Conservation (phyloP, 2,329 filamentous ascomycete species). For the Penicillium sp. region DNA sequence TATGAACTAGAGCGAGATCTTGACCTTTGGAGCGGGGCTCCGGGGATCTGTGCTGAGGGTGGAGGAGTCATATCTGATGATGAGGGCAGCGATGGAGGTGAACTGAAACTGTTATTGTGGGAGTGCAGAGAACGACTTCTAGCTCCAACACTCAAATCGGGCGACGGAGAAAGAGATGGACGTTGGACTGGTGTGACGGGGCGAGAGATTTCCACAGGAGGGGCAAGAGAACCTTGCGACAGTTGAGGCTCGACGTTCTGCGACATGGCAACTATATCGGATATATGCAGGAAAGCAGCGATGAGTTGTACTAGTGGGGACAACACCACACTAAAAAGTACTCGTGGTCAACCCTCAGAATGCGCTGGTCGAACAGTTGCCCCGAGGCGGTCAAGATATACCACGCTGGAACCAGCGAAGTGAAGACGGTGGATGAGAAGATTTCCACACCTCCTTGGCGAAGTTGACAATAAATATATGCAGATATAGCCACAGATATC, state of each 20-base stretch:
- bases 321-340: constrained; percentile 27
- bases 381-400: constrained; percentile 30
- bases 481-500: background rate
- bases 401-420: constrained; percentile 24
- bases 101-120: constrained; percentile 40
- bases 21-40: constrained; percentile 49
- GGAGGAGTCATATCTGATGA: constrained; percentile 63
- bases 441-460: background rate
- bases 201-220: constrained; percentile 43
- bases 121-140: constrained; percentile 40
- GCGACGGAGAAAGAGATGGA: constrained; percentile 41
- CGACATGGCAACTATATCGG: constrained; percentile 34
- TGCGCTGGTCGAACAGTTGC: constrained; percentile 19
- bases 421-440: constrained; percentile 1
- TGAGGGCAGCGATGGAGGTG: constrained; percentile 54
- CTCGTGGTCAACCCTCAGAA: constrained; percentile 13
- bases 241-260: constrained; percentile 32
- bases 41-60: constrained; percentile 63
- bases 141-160: constrained; percentile 37
- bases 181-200: constrained; percentile 42
- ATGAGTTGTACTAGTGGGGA: constrained; percentile 25
- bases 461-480: background rate
- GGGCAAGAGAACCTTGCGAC: constrained; percentile 42
- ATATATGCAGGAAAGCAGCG: constrained; percentile 11
- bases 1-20: constrained; percentile 43